A percentile compares a stretch with the other conserved stretches of the same genome.
phyloP scores from a whole-genome alignment of 306 rosid species.

The Lathyrus tuberosus region DNA sequence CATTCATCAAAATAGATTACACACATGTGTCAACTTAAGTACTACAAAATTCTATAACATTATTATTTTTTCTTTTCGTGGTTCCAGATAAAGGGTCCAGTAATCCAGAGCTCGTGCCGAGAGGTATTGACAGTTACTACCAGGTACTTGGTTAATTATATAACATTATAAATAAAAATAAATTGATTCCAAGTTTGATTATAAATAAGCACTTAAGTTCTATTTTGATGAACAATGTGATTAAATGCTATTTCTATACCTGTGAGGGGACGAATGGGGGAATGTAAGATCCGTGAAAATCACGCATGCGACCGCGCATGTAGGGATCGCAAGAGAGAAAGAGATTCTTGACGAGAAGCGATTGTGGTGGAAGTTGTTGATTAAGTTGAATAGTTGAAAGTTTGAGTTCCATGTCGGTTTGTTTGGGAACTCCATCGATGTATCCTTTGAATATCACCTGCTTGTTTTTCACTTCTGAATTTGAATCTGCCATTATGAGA shows the following conservation, averaged over 20 bases:
- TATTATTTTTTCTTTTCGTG: too few relatives aligned
- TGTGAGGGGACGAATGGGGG: conserved; percentile 46
- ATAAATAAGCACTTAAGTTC: not conserved
- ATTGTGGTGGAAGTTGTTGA: not conserved
- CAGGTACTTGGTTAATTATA: too few relatives aligned
- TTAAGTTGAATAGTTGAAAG: conserved; percentile 8
- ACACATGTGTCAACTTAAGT: not conserved
- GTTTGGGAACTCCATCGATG: conserved; percentile 46
- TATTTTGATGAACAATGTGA: not conserved
- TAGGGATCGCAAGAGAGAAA: conserved; percentile 57
- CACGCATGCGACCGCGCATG: conserved; percentile 60
- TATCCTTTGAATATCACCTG: conserved; percentile 45
- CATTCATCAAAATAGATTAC: conserved; percentile 14
- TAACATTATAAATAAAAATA: too few relatives aligned
- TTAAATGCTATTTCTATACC: conserved; percentile 10
- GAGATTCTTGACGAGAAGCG: conserved; percentile 47
- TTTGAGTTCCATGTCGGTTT: conserved; percentile 43
- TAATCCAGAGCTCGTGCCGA: too few relatives aligned
- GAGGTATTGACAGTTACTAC: too few relatives aligned
- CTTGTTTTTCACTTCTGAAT: conserved; percentile 36
- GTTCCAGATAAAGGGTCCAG: too few relatives aligned
- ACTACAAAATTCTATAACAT: too few relatives aligned
- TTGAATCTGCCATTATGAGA: not conserved
- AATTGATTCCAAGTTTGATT: too few relatives aligned
- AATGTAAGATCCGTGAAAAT: conserved; percentile 54